Evolutionary conservation across 2,329 filamentous ascomycete species (phyloP).

Genomic region (Hymenoscyphus occultus): DNA sequence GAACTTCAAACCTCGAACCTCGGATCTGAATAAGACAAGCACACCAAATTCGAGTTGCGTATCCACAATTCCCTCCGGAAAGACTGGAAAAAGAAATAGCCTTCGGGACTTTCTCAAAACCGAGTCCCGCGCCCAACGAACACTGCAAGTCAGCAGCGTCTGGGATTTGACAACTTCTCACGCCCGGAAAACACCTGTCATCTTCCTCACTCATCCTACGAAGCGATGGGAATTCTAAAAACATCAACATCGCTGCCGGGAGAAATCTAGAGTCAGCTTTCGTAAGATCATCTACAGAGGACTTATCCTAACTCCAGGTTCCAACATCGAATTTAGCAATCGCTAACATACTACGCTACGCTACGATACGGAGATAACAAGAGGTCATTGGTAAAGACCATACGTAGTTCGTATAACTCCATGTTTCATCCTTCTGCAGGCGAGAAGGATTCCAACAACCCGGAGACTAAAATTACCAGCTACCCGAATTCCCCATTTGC

Average conservation of each 20-base stretch:
- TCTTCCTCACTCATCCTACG: not conserved
- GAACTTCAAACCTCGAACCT: not conserved
- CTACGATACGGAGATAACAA: not conserved
- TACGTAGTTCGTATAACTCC: not conserved
- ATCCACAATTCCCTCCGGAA: not conserved
- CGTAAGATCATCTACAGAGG: not conserved
- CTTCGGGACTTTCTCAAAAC: slow-evolving; percentile 6
- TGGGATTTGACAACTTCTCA: not conserved
- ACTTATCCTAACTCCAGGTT: not conserved
- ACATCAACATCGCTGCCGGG: too few relatives aligned
- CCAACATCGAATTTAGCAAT: not conserved
- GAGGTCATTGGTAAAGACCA: not conserved
- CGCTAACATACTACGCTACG: not conserved
- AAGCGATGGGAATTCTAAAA: too few relatives aligned
- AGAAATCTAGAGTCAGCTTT: not conserved
- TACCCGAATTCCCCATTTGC: not conserved
- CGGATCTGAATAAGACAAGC: not conserved
- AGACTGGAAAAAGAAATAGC: not conserved
- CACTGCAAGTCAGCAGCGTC: not conserved
- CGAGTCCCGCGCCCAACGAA: slow-evolving; percentile 8
- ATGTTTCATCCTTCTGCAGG: slow-evolving; percentile 17
- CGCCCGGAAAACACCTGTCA: not conserved
- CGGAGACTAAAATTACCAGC: not conserved
- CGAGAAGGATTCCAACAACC: slow-evolving; percentile 2
- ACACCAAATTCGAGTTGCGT: not conserved